phyloP scores from a whole-genome alignment of 495 filamentous ascomycete genomes.

The Aspergillus conjunctus region DNA sequence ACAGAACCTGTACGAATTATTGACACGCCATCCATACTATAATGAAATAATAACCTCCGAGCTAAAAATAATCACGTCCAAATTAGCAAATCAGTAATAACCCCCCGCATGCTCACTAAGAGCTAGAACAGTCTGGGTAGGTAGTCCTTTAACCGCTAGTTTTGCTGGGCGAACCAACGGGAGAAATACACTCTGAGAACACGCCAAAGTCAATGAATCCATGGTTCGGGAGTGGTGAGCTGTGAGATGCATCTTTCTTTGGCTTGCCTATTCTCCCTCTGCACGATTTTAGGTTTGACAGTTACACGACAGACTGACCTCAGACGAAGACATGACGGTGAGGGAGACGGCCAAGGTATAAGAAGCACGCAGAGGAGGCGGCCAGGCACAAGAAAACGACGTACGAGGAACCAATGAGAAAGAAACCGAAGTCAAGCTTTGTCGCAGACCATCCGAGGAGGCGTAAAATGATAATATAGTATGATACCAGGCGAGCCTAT shows the following conservation, averaged over 20 bases:
- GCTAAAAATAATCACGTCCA: slow-evolving; percentile 3
- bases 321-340: background rate
- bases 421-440: background rate
- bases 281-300: background rate
- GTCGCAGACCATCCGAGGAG: background rate
- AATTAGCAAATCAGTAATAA: background rate
- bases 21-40: no score
- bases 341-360: background rate
- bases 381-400: background rate
- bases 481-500: no score
- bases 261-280: background rate
- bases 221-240: no score
- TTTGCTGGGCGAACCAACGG: background rate
- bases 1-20: background rate
- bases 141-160: background rate
- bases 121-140: background rate
- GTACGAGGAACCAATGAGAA: background rate
- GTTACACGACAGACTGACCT: background rate
- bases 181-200: background rate
- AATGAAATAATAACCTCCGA: no score
- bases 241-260: background rate
- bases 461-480: background rate
- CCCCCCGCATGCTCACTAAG: background rate
- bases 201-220: background rate
- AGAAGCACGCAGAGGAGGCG: background rate